Conservation (phyloP, 2,329 filamentous ascomycete species). For the Fusarium robinianum region DNA sequence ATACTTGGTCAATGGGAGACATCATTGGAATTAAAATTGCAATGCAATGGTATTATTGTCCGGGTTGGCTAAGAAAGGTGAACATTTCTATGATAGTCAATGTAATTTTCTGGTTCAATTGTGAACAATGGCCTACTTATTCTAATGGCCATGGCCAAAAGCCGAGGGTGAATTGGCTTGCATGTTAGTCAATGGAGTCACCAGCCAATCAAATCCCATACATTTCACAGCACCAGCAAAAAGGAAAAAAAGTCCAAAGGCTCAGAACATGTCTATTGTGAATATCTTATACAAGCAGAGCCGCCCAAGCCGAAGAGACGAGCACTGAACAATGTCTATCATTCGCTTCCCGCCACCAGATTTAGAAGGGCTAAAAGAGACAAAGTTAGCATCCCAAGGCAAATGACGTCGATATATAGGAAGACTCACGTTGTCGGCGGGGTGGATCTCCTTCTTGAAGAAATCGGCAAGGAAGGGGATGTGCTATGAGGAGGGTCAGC, state of each 20-base stretch:
- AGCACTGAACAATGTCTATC: constrained; percentile 38
- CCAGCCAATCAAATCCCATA: constrained; percentile 31
- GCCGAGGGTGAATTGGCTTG: neutral
- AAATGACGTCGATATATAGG: neutral
- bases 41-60: no score
- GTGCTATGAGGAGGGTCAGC: constrained; percentile 50
- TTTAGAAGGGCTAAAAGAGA: constrained; percentile 47
- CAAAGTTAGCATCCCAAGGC: constrained; percentile 29
- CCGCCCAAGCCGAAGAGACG: constrained; percentile 28
- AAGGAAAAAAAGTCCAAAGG: no score
- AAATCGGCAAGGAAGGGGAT: constrained; percentile 57
- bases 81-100: no score
- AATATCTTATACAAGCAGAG: constrained; percentile 47
- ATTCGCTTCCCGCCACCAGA: constrained; percentile 30
- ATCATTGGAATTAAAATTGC: neutral
- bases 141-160: neutral
- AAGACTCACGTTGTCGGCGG: constrained; percentile 65
- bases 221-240: constrained; percentile 35
- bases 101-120: no score
- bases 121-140: no score
- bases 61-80: no score
- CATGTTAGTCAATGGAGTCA: neutral
- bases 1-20: neutral
- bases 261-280: constrained; percentile 43
- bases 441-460: constrained; percentile 59